These are phyloP conservation scores for Dicorynia guianensis DNA, from an alignment of 306 rosid species.

Conservation along the genomic window DNA sequence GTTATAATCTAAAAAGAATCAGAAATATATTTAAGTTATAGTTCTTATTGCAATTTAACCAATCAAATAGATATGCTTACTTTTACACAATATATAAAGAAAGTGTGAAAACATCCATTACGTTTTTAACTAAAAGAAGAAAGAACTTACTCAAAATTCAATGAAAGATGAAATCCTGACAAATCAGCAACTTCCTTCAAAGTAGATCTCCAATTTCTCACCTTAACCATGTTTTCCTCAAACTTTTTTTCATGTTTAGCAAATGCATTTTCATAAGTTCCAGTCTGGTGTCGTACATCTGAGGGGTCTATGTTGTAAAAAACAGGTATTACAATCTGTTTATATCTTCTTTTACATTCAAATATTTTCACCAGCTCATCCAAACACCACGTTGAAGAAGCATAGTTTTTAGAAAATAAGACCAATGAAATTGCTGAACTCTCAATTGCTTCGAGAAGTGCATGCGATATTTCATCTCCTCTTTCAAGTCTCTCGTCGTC, in stretches of 20 bases:
- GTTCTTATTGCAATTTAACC: too few relatives aligned
- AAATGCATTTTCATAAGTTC: conserved; percentile 1
- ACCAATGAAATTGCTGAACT: not conserved
- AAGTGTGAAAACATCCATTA: too few relatives aligned
- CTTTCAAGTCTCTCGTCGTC: not conserved
- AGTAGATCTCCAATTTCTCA: too few relatives aligned
- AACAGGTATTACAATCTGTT: conserved; percentile 4
- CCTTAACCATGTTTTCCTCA: not conserved
- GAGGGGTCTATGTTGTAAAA: conserved; percentile 3
- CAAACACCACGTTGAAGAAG: conserved; percentile 29
- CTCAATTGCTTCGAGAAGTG: not conserved
- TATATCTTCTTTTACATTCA: not conserved
- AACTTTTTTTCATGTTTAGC: not conserved
- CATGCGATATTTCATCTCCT: conserved; percentile 11
- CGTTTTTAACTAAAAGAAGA: too few relatives aligned
- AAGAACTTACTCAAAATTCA: too few relatives aligned
- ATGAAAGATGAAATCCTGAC: too few relatives aligned
- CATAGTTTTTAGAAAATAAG: not conserved
- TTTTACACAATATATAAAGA: too few relatives aligned
- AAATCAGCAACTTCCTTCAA: too few relatives aligned
- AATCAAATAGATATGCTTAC: too few relatives aligned
- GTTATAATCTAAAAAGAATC: too few relatives aligned
- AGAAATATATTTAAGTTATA: too few relatives aligned
- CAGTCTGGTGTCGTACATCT: not conserved
- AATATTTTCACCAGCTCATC: conserved; percentile 13